Evolutionary conservation across 371 early-diverging fungal genomes (phyloP).

Genomic region (Rhizopus delemar): DNA sequence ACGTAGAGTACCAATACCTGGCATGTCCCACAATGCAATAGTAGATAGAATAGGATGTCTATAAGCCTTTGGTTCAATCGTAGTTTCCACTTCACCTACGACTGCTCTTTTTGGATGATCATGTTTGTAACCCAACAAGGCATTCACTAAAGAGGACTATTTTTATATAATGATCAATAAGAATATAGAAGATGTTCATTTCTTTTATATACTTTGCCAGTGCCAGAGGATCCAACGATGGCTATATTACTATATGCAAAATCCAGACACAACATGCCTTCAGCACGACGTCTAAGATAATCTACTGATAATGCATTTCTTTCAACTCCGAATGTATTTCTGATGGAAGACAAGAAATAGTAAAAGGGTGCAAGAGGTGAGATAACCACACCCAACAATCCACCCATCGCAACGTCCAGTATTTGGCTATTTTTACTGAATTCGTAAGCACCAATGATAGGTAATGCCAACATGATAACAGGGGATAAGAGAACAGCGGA

Average conservation of each 20-base stretch:
- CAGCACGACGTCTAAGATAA: conserved; percentile 19
- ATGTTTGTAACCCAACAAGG: conserved; percentile 30
- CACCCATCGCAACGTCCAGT: conserved; percentile 27
- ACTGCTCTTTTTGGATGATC: conserved; percentile 24
- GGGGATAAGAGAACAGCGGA: conserved; percentile 23
- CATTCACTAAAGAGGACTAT: conserved; percentile 37
- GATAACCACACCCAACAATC: conserved; percentile 29
- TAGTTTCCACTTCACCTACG: conserved; percentile 30
- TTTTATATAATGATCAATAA: not conserved
- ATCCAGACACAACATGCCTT: conserved; percentile 19
- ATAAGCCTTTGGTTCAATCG: conserved; percentile 25
- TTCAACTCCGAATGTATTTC: conserved; percentile 16
- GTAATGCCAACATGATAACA: conserved; percentile 31
- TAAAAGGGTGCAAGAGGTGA: conserved; percentile 37
- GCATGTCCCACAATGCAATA: conserved; percentile 38
- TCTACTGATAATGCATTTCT: conserved; percentile 2
- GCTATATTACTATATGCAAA: conserved; percentile 28
- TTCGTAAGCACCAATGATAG: conserved; percentile 38
- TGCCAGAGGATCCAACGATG: conserved; percentile 31
- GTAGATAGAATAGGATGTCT: conserved; percentile 22
- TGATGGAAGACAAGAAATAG: conserved; percentile 22
- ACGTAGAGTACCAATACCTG: conserved; percentile 24
- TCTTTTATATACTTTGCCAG: conserved; percentile 30
- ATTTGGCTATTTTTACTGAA: conserved; percentile 13
- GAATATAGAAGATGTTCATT: not conserved